phyloP scores from a whole-genome alignment of 129 eudicot species.

The Cynara cardunculus region DNA sequence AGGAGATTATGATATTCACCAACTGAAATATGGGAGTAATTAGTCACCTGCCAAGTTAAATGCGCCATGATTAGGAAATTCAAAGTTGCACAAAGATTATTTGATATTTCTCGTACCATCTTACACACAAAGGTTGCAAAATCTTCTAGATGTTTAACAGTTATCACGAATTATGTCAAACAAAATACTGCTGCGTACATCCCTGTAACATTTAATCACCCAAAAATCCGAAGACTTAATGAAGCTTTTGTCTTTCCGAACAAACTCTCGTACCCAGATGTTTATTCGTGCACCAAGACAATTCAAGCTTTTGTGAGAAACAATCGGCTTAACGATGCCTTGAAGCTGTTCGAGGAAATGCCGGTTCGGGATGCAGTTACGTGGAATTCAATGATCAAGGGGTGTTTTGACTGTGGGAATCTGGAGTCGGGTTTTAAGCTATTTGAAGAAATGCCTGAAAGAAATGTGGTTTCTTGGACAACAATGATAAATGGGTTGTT shows the following conservation, averaged over 20 bases:
- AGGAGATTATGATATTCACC: background rate
- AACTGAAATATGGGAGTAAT: background rate
- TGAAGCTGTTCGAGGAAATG: conserved; percentile 64
- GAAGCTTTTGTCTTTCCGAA: conserved; percentile 24
- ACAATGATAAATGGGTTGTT: conserved; percentile 53
- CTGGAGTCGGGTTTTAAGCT: conserved; percentile 45
- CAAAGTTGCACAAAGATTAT: conserved; percentile 9
- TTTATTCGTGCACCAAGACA: conserved; percentile 53
- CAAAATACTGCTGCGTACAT: background rate
- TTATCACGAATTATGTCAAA: conserved; percentile 2
- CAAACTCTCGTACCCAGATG: conserved; percentile 38
- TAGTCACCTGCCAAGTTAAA: background rate
- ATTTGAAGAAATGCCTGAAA: conserved; percentile 62
- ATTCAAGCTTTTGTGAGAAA: conserved; percentile 31
- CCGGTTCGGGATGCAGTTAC: conserved; percentile 50
- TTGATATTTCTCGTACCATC: conserved; percentile 8
- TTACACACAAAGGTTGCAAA: conserved; percentile 17
- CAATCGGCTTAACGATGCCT: conserved; percentile 51
- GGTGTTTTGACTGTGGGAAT: conserved; percentile 65
- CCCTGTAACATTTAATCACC: conserved; percentile 25
- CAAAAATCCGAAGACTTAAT: conserved; percentile 30
- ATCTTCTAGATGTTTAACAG: conserved; percentile 11
- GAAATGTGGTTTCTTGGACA: conserved; percentile 67
- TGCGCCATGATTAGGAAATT: conserved; percentile 26
- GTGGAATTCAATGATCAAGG: conserved; percentile 79